Base-by-base conservation (phyloP, 2,329 filamentous ascomycete genomes). In the Aspergillus sp. region DNA sequence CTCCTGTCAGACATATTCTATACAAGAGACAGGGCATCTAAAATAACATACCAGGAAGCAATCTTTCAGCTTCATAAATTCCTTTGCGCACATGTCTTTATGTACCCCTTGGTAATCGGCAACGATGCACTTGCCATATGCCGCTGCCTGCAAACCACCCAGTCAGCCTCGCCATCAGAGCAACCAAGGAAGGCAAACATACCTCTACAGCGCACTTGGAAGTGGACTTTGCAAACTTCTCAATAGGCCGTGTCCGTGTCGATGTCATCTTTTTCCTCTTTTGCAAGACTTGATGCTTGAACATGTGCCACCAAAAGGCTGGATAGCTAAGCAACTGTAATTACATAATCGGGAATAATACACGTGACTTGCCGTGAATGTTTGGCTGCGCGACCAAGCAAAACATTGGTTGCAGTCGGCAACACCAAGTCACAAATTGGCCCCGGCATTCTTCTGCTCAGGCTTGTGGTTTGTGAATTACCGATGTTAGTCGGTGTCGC, bases 121-220 rank as follows among this genome's bases (percentile, higher is more conserved):
- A 51, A 93, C 84, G 63, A 99, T 87, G 73, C 95, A 99, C 80
- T 92, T 93, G 64, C 93, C 95, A 70, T 98, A 99, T 12, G 85
- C 80, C 3, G 91, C 82, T 52, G 91, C 89, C 93, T 98, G 62
- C 56, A 51, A 50, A 55, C 39, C 9, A 42, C 33, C 15, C 12
- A 37, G 20, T 49, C 56, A 30, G 46, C 51, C 37, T 33, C 30
- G 15, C 17, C 50, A 39, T 20, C 22, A 37, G 33, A 12, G 42
- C 40, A 12, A 13, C 22, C 41, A 17, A 33, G 8, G 39, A 30
- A 9, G 15, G 22, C 33, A 41, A 20, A 17, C 73, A 40, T 73
- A 89, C 87, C 79, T 90, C 86, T 51, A 79, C 75, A 7, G 85
- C 83, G 73, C 88, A 90, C 73, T 87, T 86, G 15, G 82, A 83